Conservation (phyloP, 2,329 filamentous ascomycete species). For the Sclerotinia glacialis region DNA sequence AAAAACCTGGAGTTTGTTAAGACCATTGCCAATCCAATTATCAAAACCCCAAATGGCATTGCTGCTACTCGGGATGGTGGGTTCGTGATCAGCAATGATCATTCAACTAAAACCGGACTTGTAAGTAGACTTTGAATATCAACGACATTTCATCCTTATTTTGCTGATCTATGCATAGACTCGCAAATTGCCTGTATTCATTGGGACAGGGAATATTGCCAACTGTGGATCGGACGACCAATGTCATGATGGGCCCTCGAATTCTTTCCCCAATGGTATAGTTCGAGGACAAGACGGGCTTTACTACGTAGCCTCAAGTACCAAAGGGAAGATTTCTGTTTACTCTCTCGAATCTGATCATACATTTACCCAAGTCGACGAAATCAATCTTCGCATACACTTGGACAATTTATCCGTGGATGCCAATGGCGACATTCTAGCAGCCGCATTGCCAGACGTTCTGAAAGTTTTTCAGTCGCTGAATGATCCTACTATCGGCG, state of each 20-base stretch:
- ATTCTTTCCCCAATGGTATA: constrained; percentile 40
- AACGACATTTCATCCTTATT: neutral
- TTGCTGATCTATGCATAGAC: neutral
- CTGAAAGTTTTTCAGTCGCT: constrained; percentile 29
- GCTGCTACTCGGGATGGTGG: constrained; percentile 38
- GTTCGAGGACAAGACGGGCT: constrained; percentile 37
- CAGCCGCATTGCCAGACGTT: constrained; percentile 38
- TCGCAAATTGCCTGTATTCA: constrained; percentile 30
- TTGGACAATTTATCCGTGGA: constrained; percentile 42
- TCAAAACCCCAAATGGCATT: constrained; percentile 41
- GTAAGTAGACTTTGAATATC: neutral
- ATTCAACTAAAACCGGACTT: constrained; percentile 34
- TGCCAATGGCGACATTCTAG: constrained; percentile 40
- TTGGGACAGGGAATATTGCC: constrained; percentile 37
- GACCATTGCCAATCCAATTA: constrained; percentile 36
- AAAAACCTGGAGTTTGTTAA: constrained; percentile 38
- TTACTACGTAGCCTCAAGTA: constrained; percentile 39
- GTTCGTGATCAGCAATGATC: constrained; percentile 42
- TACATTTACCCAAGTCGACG: constrained; percentile 29
- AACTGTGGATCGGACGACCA: constrained; percentile 30
- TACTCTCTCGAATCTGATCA: constrained; percentile 10
- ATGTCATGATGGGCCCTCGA: neutral
- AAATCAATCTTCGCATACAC: constrained; percentile 36
- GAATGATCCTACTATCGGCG: constrained; percentile 26
- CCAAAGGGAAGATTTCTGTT: constrained; percentile 3